Conservation (phyloP, 2,329 filamentous ascomycete genomes). For the Botrytis tulipae region DNA sequence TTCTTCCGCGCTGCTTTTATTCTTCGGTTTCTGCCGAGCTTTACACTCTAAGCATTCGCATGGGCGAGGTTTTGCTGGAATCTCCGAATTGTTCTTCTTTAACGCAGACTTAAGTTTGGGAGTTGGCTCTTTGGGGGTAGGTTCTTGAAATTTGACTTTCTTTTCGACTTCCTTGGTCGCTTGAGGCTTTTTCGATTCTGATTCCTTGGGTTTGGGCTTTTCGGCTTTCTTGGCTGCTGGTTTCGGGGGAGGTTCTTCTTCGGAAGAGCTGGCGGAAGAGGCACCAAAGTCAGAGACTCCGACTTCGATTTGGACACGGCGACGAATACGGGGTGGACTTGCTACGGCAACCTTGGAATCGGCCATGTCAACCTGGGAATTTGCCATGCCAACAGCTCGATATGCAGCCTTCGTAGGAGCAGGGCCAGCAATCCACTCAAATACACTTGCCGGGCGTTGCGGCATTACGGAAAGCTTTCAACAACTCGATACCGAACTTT, state of each 20-base stretch:
- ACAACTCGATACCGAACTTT: neutral
- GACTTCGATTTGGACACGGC: slow-evolving; percentile 1
- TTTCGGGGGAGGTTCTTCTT: neutral
- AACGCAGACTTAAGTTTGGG: slow-evolving; percentile 17
- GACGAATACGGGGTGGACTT: neutral
- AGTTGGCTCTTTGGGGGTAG: neutral
- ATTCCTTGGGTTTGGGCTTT: neutral
- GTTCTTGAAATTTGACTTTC: slow-evolving; percentile 14
- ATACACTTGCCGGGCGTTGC: slow-evolving; percentile 5
- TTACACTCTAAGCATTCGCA: slow-evolving; percentile 1
- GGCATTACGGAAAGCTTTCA: neutral
- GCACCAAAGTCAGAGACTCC: slow-evolving; percentile 6
- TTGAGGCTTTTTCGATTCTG: neutral
- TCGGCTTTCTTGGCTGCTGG: neutral
- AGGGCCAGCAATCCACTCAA: slow-evolving; percentile 10
- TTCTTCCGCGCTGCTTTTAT: slow-evolving; percentile 17
- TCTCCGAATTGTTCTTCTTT: neutral
- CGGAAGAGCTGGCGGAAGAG: neutral
- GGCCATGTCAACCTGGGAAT: neutral
- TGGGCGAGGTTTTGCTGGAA: neutral
- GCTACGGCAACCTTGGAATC: neutral
- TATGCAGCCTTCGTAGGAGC: slow-evolving; percentile 9
- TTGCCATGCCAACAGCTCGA: neutral
- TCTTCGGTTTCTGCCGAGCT: neutral
- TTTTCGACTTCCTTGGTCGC: neutral